phyloP scores from a whole-genome alignment of 2,329 filamentous ascomycete species.

The Clarireedia paspali region DNA sequence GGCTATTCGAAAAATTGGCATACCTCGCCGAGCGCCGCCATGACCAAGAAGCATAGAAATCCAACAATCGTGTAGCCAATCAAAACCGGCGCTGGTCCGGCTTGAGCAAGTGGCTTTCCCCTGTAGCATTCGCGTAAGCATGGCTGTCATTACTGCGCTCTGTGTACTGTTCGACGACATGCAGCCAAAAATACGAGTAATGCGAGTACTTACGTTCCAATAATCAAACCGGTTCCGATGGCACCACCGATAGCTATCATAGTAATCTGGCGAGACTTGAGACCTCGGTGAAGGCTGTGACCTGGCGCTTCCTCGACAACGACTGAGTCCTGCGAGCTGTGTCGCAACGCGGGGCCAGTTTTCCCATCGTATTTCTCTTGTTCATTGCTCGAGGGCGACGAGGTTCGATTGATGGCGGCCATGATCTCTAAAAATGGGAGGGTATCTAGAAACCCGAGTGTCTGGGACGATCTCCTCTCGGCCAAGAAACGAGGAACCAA shows the following conservation, averaged over 20 bases:
- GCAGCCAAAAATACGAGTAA: too few relatives aligned
- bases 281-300: slow-evolving; percentile 39
- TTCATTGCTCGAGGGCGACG: slow-evolving; percentile 4
- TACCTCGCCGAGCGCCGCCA: slow-evolving; percentile 53
- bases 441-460: too few relatives aligned
- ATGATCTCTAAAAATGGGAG: neutral
- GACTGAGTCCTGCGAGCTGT: neutral
- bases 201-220: slow-evolving; percentile 42
- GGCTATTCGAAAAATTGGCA: slow-evolving; percentile 1
- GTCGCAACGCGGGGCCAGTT: neutral
- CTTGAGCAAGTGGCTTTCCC: slow-evolving; percentile 38
- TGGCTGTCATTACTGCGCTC: neutral
- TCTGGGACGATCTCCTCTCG: too few relatives aligned
- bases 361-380: neutral
- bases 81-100: slow-evolving; percentile 56
- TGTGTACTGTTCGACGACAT: neutral
- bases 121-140: slow-evolving; percentile 11
- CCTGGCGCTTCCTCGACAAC: slow-evolving; percentile 18
- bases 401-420: too few relatives aligned
- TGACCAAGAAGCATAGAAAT: slow-evolving; percentile 69
- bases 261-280: slow-evolving; percentile 47
- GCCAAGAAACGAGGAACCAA: too few relatives aligned
- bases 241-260: slow-evolving; percentile 70
- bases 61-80: slow-evolving; percentile 66
- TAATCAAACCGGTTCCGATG: slow-evolving; percentile 51